phyloP scores from a whole-genome alignment of 2,329 filamentous ascomycete species.

The Lachnellula occidentalis region DNA sequence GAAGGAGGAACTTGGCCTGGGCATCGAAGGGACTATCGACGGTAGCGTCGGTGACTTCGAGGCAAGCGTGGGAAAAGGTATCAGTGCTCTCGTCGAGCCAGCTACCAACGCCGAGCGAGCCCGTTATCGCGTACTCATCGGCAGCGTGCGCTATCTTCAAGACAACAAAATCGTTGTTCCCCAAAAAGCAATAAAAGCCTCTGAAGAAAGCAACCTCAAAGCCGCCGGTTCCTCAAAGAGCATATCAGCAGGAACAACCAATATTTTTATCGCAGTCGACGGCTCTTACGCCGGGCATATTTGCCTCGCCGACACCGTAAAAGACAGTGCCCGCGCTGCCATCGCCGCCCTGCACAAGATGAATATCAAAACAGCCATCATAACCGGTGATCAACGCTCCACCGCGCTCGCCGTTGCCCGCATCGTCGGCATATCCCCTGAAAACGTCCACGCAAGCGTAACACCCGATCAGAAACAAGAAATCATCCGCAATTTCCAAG shows the following conservation, averaged over 20 bases:
- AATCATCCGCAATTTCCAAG: slow-evolving; percentile 74
- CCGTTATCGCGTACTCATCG: slow-evolving; percentile 75
- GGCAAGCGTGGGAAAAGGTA: slow-evolving; percentile 76
- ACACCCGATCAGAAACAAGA: slow-evolving; percentile 86
- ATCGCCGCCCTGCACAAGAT: slow-evolving; percentile 78
- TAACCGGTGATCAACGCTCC: slow-evolving; percentile 84
- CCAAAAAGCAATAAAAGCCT: slow-evolving; percentile 55
- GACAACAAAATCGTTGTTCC: slow-evolving; percentile 65
- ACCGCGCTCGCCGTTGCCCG: slow-evolving; percentile 80
- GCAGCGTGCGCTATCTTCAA: slow-evolving; percentile 72
- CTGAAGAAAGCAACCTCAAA: slow-evolving; percentile 51
- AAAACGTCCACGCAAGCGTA: slow-evolving; percentile 79
- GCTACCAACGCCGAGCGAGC: slow-evolving; percentile 59
- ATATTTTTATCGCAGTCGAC: slow-evolving; percentile 87
- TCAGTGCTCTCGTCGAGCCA: slow-evolving; percentile 77
- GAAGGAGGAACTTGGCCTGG: slow-evolving; percentile 68
- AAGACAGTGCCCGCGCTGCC: slow-evolving; percentile 75
- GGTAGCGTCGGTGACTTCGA: slow-evolving; percentile 83
- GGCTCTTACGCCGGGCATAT: slow-evolving; percentile 74
- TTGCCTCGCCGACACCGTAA: slow-evolving; percentile 84
- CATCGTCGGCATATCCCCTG: slow-evolving; percentile 70
- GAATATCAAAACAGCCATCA: slow-evolving; percentile 81
- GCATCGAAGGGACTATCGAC: slow-evolving; percentile 67
- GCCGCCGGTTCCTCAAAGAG: slow-evolving; percentile 33
- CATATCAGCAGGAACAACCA: slow-evolving; percentile 66